Base-by-base conservation (phyloP, 192 early-diverging fungal species). In the Coemansia guatemalensis region DNA sequence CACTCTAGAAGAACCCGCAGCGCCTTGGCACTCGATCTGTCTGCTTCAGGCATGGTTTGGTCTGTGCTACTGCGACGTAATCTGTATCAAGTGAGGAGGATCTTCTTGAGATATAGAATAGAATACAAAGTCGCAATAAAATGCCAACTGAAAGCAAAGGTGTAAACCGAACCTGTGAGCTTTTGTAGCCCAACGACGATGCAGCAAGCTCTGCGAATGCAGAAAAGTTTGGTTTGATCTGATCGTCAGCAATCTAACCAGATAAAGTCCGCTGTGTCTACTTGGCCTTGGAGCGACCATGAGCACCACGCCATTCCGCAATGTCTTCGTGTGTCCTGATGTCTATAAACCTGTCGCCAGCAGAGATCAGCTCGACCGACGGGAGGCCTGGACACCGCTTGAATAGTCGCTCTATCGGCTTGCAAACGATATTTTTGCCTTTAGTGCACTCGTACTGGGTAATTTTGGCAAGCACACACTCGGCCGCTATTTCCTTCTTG, bases 1-100 rank as follows among this genome's bases (percentile, higher is more conserved):
- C 87, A 88, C 32, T 56, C 51, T 29, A 81, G 51, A 32, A 81
- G 74, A 26, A 58, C 58, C 1, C 32, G 26, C 41, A 81, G 62
- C 55, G 60, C 65, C 8, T 75, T 62, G 25, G 56, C 27, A 39
- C 41, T 49, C 18, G 48, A 55, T 8, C 26, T 25, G 8, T 29
- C 26, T 33, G 26, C 26, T 9, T 23, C 53, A 2, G 62, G n/a
- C 62, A 64, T 64, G 52, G 52, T 27, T 29, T 25, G 12, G 2
- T 24, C 24, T 52, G 3, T 26, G 22, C 50, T 25, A n/a, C 53
- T n/a, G 18, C 12, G 6, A 44, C 14, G 12, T 44, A 44, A 44
- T 17, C 39, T 17, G 39, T 44, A 44, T 44, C 5, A 17, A 44
- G 39, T 44, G 39, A 44, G 39, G 14, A 44, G 39, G 4, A 17